Evolutionary conservation across 495 filamentous ascomycete genomes (phyloP).

Genomic region (Neurospora sp.): DNA sequence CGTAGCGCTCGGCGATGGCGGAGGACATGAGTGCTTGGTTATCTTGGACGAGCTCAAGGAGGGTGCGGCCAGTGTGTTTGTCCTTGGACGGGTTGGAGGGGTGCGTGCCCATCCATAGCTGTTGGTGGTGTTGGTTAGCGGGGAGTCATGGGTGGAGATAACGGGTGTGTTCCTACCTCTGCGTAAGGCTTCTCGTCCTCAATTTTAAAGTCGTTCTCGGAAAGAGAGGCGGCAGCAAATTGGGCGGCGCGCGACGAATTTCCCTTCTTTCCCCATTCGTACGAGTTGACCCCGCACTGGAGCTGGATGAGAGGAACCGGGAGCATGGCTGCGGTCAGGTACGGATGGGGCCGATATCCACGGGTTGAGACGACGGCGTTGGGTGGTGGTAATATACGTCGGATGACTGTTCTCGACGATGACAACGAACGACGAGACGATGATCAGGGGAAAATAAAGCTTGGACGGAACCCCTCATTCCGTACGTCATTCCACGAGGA

Average conservation of each 20-base stretch:
- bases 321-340: slow-evolving; percentile 9
- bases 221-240: slow-evolving; percentile 68
- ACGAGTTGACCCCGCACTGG: slow-evolving; percentile 95
- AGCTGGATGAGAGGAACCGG: slow-evolving; percentile 74
- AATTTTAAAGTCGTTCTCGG: slow-evolving; percentile 54
- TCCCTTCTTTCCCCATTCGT: slow-evolving; percentile 97
- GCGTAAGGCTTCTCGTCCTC: slow-evolving; percentile 80
- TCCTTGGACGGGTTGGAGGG: slow-evolving; percentile 92
- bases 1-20: slow-evolving; percentile 51
- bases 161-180: slow-evolving; percentile 42
- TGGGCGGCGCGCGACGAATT: slow-evolving; percentile 66
- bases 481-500: not conserved
- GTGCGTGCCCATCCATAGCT: slow-evolving; percentile 99
- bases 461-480: not conserved
- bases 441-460: not conserved
- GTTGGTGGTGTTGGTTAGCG: slow-evolving; percentile 4
- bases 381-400: not conserved
- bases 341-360: not conserved
- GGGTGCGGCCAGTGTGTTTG: slow-evolving; percentile 67
- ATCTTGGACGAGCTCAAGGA: slow-evolving; percentile 82
- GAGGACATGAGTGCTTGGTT: slow-evolving; percentile 72
- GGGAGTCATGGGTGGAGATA: too few species aligned
- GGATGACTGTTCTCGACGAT: not conserved
- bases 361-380: not conserved
- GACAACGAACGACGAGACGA: not conserved